phyloP scores from a whole-genome alignment of 768 basidiomycete genomes.

The Rhodotorula babjevae region DNA sequence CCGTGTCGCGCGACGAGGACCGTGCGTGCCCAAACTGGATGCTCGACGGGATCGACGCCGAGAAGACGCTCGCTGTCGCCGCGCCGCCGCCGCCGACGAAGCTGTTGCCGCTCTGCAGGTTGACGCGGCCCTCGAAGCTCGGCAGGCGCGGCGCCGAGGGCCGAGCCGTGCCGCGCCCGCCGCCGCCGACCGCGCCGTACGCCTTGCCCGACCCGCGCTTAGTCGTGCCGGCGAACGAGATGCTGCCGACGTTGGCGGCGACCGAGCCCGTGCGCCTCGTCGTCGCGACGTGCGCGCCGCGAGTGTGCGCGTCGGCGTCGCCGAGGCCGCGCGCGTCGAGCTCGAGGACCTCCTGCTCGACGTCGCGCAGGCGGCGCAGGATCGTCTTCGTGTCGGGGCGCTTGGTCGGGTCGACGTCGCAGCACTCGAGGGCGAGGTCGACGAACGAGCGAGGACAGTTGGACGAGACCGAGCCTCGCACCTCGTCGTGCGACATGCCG shows the following conservation, averaged over 20 bases:
- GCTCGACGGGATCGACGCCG: not conserved
- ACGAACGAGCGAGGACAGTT: conserved; percentile 77
- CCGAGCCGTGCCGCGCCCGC: not conserved
- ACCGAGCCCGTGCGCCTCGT: not conserved
- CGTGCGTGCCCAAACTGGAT: not conserved
- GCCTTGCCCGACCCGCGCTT: conserved; percentile 19
- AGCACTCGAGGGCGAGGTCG: conserved; percentile 71
- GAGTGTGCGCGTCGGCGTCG: conserved; percentile 14
- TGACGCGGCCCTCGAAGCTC: conserved; percentile 28
- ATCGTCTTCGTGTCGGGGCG: conserved; percentile 75
- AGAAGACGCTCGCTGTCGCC: not conserved
- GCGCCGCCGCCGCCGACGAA: not conserved
- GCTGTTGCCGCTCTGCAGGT: not conserved
- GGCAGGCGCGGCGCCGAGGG: conserved; percentile 14
- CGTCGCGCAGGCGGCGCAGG: conserved; percentile 67
- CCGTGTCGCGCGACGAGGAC: not conserved
- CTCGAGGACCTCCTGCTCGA: conserved; percentile 74
- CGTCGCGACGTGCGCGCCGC: not conserved
- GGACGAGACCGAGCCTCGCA: conserved; percentile 60
- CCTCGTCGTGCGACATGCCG: conserved; percentile 69
- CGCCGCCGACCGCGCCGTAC: conserved; percentile 5
- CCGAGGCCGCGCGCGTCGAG: conserved; percentile 17
- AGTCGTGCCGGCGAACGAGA: conserved; percentile 36
- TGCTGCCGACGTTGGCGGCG: conserved; percentile 27
- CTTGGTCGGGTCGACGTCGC: conserved; percentile 58